Conservation (phyloP, 1,139 yeast species). For the Diutina siamensis region DNA sequence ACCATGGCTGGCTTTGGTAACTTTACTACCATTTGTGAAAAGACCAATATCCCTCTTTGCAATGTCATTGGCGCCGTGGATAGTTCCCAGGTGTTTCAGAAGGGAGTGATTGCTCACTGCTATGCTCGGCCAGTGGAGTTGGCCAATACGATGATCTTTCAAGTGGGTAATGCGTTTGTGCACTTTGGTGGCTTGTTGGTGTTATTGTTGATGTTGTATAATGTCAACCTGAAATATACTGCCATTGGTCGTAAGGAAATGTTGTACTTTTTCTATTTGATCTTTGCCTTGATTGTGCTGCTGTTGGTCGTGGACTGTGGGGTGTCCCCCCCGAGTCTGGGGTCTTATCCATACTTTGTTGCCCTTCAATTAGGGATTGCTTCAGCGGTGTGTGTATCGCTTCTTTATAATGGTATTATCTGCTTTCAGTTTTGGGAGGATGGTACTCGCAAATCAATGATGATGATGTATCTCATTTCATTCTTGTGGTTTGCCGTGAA, state of each 20-base stretch:
- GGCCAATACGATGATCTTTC: slow-evolving; percentile 86
- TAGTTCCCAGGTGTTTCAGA: slow-evolving; percentile 15
- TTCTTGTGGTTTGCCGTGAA: slow-evolving; percentile 46
- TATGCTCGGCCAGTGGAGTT: slow-evolving; percentile 78
- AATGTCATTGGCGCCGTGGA: slow-evolving; percentile 38
- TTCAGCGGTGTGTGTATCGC: slow-evolving; percentile 56
- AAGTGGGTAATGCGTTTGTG: slow-evolving; percentile 80
- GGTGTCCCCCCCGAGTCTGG: slow-evolving; percentile 77
- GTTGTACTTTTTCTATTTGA: slow-evolving; percentile 57
- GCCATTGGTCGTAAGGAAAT: slow-evolving; percentile 90
- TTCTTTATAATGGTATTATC: slow-evolving; percentile 63
- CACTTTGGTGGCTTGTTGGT: slow-evolving; percentile 66
- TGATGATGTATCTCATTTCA: slow-evolving; percentile 39
- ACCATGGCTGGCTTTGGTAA: slow-evolving; percentile 40
- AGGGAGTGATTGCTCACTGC: slow-evolving; percentile 66
- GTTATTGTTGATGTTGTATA: slow-evolving; percentile 61
- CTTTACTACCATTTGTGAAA: slow-evolving; percentile 54
- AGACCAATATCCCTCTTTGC: slow-evolving; percentile 71
- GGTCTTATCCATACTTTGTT: slow-evolving; percentile 70
- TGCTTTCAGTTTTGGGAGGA: slow-evolving; percentile 93
- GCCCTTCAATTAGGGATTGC: slow-evolving; percentile 68
- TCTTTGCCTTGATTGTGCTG: slow-evolving; percentile 45
- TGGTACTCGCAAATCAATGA: slow-evolving; percentile 60
- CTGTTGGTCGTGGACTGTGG: slow-evolving; percentile 83
- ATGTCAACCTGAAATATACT: slow-evolving; percentile 74